Percentiles rank a stretch among this genome's conserved stretches.
These are phyloP conservation scores for Pythium oligandrum DNA, from an alignment of 352 stramenopile genomes.

Conservation along the genomic window DNA sequence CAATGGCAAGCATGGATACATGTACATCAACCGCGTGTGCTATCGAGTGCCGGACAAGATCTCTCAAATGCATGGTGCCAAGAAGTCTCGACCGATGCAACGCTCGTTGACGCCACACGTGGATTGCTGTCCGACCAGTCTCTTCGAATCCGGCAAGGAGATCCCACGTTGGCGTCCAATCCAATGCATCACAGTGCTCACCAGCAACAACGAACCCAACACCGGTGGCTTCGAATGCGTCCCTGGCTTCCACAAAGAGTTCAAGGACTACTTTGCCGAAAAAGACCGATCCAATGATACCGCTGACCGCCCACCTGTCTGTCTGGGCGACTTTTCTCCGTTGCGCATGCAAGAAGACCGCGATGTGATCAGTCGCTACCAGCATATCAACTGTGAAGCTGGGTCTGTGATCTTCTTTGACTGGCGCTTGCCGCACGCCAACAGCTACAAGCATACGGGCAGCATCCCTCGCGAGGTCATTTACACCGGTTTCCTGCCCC, in stretches of 20 bases:
- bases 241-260: slow-evolving; percentile 83
- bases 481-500: slow-evolving; percentile 82
- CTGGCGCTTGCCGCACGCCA: slow-evolving; percentile 84
- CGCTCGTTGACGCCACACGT: slow-evolving; percentile 84
- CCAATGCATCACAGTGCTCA: slow-evolving; percentile 86
- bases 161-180: slow-evolving; percentile 83
- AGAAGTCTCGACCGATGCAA: slow-evolving; percentile 80
- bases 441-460: slow-evolving; percentile 75
- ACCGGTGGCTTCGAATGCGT: slow-evolving; percentile 86
- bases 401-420: slow-evolving; percentile 87
- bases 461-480: slow-evolving; percentile 64
- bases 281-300: slow-evolving; percentile 16
- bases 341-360: slow-evolving; percentile 82
- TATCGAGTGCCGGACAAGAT: slow-evolving; percentile 71
- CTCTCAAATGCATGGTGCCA: slow-evolving; percentile 50
- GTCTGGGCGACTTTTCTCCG: slow-evolving; percentile 85
- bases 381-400: slow-evolving; percentile 50
- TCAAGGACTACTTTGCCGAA: slow-evolving; percentile 47
- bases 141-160: slow-evolving; percentile 70
- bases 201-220: slow-evolving; percentile 50
- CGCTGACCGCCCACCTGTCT: slow-evolving; percentile 53
- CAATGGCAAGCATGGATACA: slow-evolving; percentile 67
- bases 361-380: slow-evolving; percentile 65
- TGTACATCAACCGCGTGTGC: slow-evolving; percentile 87
- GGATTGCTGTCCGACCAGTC: slow-evolving; percentile 77